Conservation (phyloP, 2,329 filamentous ascomycete genomes). For the Sporothrix variecibatus region DNA sequence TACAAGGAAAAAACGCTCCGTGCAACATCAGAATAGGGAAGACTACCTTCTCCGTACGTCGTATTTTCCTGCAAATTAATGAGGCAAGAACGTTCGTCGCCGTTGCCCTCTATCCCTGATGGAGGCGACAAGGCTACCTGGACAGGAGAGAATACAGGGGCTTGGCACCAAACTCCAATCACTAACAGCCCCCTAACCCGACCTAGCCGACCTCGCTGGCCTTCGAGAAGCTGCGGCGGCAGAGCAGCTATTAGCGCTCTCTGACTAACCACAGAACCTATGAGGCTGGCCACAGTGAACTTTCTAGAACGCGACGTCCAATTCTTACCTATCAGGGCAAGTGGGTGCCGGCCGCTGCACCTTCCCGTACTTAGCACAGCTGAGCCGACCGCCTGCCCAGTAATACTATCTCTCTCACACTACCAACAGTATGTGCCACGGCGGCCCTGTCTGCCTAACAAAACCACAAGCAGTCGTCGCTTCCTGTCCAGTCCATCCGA, state of each 20-base stretch:
- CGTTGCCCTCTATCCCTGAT: not conserved
- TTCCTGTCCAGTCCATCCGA: not conserved
- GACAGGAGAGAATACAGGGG: not conserved
- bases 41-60: not conserved
- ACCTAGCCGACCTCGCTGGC: not conserved
- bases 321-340: conserved; percentile 13
- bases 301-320: conserved; percentile 31
- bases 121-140: not conserved
- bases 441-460: conserved; percentile 19
- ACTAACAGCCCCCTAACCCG: not conserved
- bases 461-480: not conserved
- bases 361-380: conserved; percentile 13
- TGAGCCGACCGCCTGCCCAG: not conserved
- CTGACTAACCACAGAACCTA: conserved; percentile 12
- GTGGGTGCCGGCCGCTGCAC: not conserved
- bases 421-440: not conserved
- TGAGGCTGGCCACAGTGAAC: conserved; percentile 28
- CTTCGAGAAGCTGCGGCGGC: not conserved
- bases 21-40: not conserved
- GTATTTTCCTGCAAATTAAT: not conserved
- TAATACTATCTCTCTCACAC: not conserved
- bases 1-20: conserved; percentile 9
- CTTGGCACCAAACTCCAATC: not conserved
- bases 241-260: not conserved
- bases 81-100: not conserved